A percentile compares a stretch with the other conserved stretches of the same genome.
phyloP scores from a whole-genome alignment of 2,329 filamentous ascomycete species.

The Myriosclerotinia scirpicola region DNA sequence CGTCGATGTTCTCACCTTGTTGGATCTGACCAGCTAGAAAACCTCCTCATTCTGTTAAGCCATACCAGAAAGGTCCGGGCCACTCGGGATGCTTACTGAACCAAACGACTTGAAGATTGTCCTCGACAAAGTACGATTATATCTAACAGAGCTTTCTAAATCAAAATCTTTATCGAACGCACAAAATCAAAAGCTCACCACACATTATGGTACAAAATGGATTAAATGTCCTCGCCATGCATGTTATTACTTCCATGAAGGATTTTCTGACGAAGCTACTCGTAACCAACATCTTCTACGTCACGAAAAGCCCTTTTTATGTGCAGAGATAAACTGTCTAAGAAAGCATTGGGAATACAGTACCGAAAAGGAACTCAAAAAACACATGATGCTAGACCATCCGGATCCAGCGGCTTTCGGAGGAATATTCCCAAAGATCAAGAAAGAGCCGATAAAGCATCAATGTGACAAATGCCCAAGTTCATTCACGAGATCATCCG shows the following conservation, averaged over 20 bases:
- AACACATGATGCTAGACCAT: slow-evolving; percentile 29
- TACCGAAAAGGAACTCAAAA: slow-evolving; percentile 41
- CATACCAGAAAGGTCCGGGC: slow-evolving; percentile 4
- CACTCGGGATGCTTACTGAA: neutral
- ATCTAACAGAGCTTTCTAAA: slow-evolving; percentile 18
- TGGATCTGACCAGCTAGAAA: neutral
- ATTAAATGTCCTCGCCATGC: slow-evolving; percentile 45
- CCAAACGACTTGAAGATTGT: neutral
- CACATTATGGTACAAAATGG: slow-evolving; percentile 41
- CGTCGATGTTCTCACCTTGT: slow-evolving; percentile 3
- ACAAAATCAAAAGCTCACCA: neutral
- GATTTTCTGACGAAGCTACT: slow-evolving; percentile 40
- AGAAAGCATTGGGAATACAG: slow-evolving; percentile 39
- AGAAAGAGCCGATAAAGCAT: slow-evolving; percentile 8
- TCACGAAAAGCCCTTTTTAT: slow-evolving; percentile 44
- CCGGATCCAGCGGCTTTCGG: slow-evolving; percentile 9
- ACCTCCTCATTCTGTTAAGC: slow-evolving; percentile 9
- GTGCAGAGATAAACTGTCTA: slow-evolving; percentile 39
- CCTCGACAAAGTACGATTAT: neutral
- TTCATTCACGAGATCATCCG: neutral
- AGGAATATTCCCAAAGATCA: neutral
- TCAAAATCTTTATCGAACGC: neutral
- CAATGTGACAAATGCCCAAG: neutral
- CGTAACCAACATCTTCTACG: slow-evolving; percentile 42
- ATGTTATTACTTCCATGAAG: slow-evolving; percentile 46